A percentile compares a stretch with the other conserved stretches of the same genome.
These are phyloP conservation scores for Powellomyces hirtus DNA, from an alignment of 192 early-diverging fungal genomes.

Conservation along the genomic window DNA sequence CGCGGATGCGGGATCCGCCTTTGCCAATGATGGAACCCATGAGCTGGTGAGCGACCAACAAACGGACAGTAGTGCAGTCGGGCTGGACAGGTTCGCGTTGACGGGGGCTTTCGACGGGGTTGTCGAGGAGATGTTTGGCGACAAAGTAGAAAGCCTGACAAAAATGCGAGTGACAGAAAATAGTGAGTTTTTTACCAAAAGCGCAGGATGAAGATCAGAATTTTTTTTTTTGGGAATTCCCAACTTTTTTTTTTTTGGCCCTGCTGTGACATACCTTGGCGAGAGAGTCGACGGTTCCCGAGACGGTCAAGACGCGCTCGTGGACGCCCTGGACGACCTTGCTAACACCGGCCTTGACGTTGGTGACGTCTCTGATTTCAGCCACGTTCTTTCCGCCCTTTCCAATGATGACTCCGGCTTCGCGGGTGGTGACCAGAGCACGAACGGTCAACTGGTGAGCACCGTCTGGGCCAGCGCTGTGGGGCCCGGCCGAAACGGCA, in stretches of 20 bases:
- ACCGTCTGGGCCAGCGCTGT: background rate
- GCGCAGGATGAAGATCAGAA: background rate
- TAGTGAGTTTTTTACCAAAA: background rate
- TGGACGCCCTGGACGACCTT: constrained; percentile 85
- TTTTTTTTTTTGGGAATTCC: no score
- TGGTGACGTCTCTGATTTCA: constrained; percentile 79
- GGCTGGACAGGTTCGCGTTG: constrained; percentile 41
- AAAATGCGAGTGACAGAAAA: background rate
- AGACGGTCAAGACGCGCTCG: constrained; percentile 68
- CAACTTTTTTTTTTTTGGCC: no score
- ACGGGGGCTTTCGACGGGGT: constrained; percentile 51
- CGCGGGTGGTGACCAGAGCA: constrained; percentile 83
- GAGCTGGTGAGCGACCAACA: constrained; percentile 88
- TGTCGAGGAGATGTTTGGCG: constrained; percentile 22
- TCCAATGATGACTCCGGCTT: constrained; percentile 81
- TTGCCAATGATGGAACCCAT: constrained; percentile 88
- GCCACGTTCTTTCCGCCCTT: constrained; percentile 86
- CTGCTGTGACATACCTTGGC: no score
- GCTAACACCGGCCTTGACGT: constrained; percentile 89
- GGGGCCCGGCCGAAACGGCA: background rate
- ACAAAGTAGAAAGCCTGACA: constrained; percentile 14
- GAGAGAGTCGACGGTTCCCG: constrained; percentile 43
- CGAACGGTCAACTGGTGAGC: constrained; percentile 11
- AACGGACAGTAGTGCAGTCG: constrained; percentile 65
- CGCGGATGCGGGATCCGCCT: constrained; percentile 85